Base-by-base conservation (phyloP, 805 yeast species). In the Kuraishia capsulata region DNA sequence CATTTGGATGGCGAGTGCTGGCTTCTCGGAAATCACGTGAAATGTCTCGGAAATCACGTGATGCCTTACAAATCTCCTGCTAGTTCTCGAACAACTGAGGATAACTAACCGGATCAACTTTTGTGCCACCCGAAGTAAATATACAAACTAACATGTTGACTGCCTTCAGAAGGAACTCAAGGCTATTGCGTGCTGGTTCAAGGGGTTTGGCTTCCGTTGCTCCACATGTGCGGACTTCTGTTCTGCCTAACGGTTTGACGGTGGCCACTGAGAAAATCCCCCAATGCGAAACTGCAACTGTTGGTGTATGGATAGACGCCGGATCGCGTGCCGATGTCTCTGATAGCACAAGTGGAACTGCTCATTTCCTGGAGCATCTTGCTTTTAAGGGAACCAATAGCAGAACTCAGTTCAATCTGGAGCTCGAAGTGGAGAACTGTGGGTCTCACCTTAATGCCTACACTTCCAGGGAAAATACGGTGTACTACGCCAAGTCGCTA, bases 391-490 rank as follows among this genome's bases (percentile, higher is more conserved):
- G 99, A 19, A 92, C 99, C 11, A 61, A 70, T 39, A 71, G 69
- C 40, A 74, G 98, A 57, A 65, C 86, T 10, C 97, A 92, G 65
- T 67, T 78, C 41, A 77, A 78, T 42, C 69, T 92, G 40, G 99
- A 92, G 61, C 66, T 89, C 34, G 97, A 92, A 62, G 86, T 92
- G 42, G 99, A 92, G 61, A 83, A 92, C 65, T 75, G 89, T 52
- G 99, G 99, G 3, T 87, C 96, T 20, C 98, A 92, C 63, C 74
- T 92, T 53, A 92, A 94, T 57, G 98, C 98, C n/a, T 92, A 92
- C 66, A 92, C 98, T 2, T 87, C 96, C 17, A 76, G 99, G 54
- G 99, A 92, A 56, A 89, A 88, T 62, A 92, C 99, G 1, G 98
- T 90, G 6, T 92, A 89, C 61, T 92, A 88, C 61, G 95, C 97